Percentiles rank a stretch among this genome's conserved stretches.
Evolutionary conservation across 768 basidiomycete species (phyloP).

Genomic region (Grammothele lineata): DNA sequence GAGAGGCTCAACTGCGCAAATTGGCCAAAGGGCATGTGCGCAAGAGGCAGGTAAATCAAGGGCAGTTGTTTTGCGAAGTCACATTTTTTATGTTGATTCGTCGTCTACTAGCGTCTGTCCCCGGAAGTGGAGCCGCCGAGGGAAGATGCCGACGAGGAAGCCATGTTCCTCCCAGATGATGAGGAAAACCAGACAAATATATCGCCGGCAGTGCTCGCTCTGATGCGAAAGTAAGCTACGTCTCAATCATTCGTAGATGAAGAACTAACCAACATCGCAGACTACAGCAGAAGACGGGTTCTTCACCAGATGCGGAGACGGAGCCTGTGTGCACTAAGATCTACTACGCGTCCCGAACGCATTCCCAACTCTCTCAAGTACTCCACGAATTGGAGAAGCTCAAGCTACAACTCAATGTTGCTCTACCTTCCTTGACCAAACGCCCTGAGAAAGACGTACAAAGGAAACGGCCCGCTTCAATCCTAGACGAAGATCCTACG

Average conservation of each 20-base stretch:
- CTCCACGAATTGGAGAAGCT: slow-evolving; percentile 62
- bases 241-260: no score
- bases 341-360: slow-evolving; percentile 92
- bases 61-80: no score
- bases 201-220: slow-evolving; percentile 70
- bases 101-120: slow-evolving; percentile 14
- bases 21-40: slow-evolving; percentile 51
- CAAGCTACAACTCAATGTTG: slow-evolving; percentile 53
- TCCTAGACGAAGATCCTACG: not conserved
- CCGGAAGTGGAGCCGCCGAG: slow-evolving; percentile 9
- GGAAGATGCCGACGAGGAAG: slow-evolving; percentile 48
- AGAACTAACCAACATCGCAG: not conserved
- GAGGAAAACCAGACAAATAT: slow-evolving; percentile 48
- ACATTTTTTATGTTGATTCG: no score
- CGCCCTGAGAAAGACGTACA: not conserved
- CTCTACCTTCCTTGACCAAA: slow-evolving; percentile 16
- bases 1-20: slow-evolving; percentile 52
- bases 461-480: not conserved
- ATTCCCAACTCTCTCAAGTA: slow-evolving; percentile 92
- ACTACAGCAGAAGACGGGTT: not conserved
- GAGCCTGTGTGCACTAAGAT: slow-evolving; percentile 74
- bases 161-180: slow-evolving; percentile 57
- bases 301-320: slow-evolving; percentile 36
- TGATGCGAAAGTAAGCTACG: slow-evolving; percentile 78
- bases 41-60: slow-evolving; percentile 60